Evolutionary conservation across 2,329 filamentous ascomycete species (phyloP).

Genomic region (Xylariaceae sp.): DNA sequence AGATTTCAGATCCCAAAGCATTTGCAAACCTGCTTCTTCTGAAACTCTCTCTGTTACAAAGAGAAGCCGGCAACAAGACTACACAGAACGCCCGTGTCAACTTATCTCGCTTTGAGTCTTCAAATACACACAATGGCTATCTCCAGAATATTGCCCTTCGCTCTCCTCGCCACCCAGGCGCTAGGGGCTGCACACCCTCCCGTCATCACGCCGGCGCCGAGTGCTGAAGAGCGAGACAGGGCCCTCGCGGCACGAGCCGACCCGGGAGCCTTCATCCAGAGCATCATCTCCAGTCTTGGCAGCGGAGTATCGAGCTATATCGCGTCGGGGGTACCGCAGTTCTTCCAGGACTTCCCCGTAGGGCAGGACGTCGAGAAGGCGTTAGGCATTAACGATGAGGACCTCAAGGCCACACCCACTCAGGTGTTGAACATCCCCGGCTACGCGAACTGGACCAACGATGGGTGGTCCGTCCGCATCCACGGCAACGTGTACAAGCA

Average conservation of each 20-base stretch:
- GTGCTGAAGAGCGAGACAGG: constrained; percentile 32
- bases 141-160: constrained; percentile 8
- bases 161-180: constrained; percentile 18
- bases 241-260: constrained; percentile 35
- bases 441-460: constrained; percentile 73
- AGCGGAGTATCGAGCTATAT: constrained; percentile 55
- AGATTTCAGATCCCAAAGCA: no score
- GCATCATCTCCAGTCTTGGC: constrained; percentile 46
- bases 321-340: constrained; percentile 60
- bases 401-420: constrained; percentile 59
- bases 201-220: constrained; percentile 43
- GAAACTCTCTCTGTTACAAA: no score
- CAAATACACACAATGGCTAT: constrained; percentile 11
- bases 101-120: no score
- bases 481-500: constrained; percentile 80
- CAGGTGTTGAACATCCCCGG: constrained; percentile 65
- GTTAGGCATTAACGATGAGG: constrained; percentile 52
- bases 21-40: no score
- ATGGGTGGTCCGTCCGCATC: constrained; percentile 70
- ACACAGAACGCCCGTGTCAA: no score
- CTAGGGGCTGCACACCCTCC: constrained; percentile 34
- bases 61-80: no score
- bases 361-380: constrained; percentile 55
- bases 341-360: constrained; percentile 61
- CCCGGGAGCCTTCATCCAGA: constrained; percentile 45